Conservation (phyloP, 345 rosid species). For the Limnanthes douglasii region DNA sequence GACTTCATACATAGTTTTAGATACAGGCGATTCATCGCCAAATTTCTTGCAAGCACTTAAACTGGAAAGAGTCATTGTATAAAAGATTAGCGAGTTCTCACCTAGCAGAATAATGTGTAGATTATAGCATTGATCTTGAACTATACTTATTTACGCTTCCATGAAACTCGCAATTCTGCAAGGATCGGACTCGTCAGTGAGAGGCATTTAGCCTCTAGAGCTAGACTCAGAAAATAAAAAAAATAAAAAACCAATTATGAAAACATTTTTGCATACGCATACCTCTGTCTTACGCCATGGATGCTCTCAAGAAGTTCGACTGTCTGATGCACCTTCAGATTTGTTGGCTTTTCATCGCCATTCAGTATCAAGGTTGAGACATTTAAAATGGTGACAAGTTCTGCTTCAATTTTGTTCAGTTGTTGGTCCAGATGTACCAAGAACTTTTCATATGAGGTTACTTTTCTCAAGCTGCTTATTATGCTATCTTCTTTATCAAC, state of each 20-base stretch:
- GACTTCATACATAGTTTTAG: too few relatives aligned
- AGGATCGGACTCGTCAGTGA: too few relatives aligned
- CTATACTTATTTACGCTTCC: conserved; percentile 10
- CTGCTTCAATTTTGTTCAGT: conserved; percentile 47
- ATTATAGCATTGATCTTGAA: conserved; percentile 3
- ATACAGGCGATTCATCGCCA: too few relatives aligned
- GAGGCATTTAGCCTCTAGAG: too few relatives aligned
- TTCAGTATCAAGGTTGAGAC: conserved; percentile 36
- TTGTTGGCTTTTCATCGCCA: conserved; percentile 30
- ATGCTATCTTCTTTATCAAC: conserved; percentile 14
- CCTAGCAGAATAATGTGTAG: conserved; percentile 6
- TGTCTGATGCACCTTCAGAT: conserved; percentile 41
- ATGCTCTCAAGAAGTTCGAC: conserved; percentile 51
- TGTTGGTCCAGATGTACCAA: conserved; percentile 44
- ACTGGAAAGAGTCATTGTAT: too few relatives aligned
- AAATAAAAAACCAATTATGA: too few relatives aligned
- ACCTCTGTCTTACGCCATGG: conserved; percentile 40
- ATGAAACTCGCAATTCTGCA: conserved; percentile 21
- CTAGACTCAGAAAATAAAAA: too few relatives aligned
- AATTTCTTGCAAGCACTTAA: too few relatives aligned
- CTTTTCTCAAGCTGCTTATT: conserved; percentile 12
- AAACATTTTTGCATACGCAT: too few relatives aligned
- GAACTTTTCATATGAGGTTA: conserved; percentile 47
- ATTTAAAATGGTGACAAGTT: conserved; percentile 45
- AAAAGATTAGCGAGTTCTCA: conserved; percentile 1